phyloP scores from a whole-genome alignment of 225 moss, liverwort and hornwort genomes.

The Thuidium tamariscinum region DNA sequence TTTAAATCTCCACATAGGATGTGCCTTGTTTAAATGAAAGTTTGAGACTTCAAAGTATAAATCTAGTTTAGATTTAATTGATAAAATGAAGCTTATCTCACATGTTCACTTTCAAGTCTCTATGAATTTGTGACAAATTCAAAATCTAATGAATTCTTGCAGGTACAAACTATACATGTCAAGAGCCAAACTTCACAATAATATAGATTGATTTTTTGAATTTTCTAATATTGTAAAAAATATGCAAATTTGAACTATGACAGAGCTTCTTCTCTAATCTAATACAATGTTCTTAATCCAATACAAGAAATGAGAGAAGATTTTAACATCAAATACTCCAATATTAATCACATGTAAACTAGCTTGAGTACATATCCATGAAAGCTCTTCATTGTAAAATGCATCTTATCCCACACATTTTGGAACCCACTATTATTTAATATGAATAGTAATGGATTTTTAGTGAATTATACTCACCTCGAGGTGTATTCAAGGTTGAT shows the following conservation, averaged over 20 bases:
- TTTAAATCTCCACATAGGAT: background rate
- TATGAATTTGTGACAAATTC: background rate
- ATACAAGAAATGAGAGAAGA: background rate
- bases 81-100: background rate
- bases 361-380: background rate
- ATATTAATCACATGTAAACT: background rate
- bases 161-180: background rate
- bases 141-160: background rate
- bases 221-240: no score
- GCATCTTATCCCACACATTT: background rate
- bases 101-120: background rate
- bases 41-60: background rate
- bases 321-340: background rate
- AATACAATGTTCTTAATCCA: no score
- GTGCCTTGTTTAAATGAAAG: background rate
- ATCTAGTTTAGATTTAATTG: background rate
- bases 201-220: no score
- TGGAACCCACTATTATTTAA: background rate
- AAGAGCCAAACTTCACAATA: background rate
- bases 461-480: background rate
- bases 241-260: no score
- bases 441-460: background rate
- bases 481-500: background rate
- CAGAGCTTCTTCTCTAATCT: no score
- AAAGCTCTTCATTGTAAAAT: background rate